phyloP scores from a whole-genome alignment of 495 filamentous ascomycete genomes.

The Penicillium ucsense region DNA sequence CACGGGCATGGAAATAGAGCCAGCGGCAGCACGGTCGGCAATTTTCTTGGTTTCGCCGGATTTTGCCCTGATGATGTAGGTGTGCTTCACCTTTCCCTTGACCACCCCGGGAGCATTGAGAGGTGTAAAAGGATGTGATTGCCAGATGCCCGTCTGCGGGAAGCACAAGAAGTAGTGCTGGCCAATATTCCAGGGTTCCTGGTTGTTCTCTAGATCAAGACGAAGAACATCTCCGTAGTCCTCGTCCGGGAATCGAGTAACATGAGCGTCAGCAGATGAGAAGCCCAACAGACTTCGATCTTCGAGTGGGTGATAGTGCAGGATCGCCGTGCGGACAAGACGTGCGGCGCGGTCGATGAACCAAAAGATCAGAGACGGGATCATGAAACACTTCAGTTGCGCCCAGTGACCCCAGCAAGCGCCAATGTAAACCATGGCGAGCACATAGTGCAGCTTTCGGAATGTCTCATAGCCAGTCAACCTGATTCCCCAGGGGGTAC shows the following conservation, averaged over 20 bases:
- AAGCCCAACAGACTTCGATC: slow-evolving; percentile 25
- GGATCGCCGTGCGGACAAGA: slow-evolving; percentile 36
- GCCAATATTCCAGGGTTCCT: slow-evolving; percentile 48
- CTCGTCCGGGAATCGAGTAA: slow-evolving; percentile 38
- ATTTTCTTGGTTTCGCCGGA: slow-evolving; percentile 50
- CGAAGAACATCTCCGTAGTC: slow-evolving; percentile 45
- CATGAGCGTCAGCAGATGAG: slow-evolving; percentile 35
- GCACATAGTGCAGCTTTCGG: slow-evolving; percentile 51
- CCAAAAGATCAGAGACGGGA: slow-evolving; percentile 49
- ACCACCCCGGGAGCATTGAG: slow-evolving; percentile 32
- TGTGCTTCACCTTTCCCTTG: slow-evolving; percentile 34
- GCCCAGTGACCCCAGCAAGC: slow-evolving; percentile 62
- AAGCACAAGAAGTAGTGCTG: slow-evolving; percentile 62
- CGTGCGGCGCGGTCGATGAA: slow-evolving; percentile 44
- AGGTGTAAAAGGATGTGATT: slow-evolving; percentile 60
- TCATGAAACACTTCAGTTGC: slow-evolving; percentile 50
- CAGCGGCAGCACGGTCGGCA: slow-evolving; percentile 28
- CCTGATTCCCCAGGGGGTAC: slow-evolving; percentile 43
- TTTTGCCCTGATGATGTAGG: slow-evolving; percentile 52
- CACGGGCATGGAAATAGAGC: slow-evolving; percentile 30
- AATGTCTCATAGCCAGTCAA: slow-evolving; percentile 62
- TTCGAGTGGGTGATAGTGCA: slow-evolving; percentile 37
- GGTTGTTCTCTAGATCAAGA: slow-evolving; percentile 45
- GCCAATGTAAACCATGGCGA: slow-evolving; percentile 56
- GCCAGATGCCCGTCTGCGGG: slow-evolving; percentile 48